phyloP scores from a whole-genome alignment of 2,329 filamentous ascomycete genomes.

The Alternaria postmessia region DNA sequence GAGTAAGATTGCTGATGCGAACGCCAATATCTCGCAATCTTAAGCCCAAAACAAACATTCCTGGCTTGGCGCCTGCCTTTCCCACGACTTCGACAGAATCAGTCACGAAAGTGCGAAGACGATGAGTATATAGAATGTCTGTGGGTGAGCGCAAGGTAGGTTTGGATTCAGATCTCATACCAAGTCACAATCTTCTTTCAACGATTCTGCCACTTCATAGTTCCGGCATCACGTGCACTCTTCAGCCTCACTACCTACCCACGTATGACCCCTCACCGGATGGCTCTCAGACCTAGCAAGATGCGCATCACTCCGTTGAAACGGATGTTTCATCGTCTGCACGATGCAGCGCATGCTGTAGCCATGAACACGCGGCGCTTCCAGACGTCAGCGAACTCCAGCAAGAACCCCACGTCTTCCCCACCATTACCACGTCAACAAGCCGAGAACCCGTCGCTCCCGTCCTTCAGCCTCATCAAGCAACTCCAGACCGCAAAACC shows the following conservation, averaged over 20 bases:
- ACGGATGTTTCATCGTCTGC: neutral
- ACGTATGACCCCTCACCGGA: neutral
- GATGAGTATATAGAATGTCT: constrained; percentile 10
- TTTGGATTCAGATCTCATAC: neutral
- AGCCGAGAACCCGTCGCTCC: constrained; percentile 8
- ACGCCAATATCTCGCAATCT: constrained; percentile 31
- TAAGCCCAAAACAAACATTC: constrained; percentile 29
- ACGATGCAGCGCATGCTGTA: neutral
- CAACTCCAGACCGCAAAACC: constrained; percentile 24
- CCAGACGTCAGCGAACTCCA: neutral
- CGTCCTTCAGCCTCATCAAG: constrained; percentile 27
- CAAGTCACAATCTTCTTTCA: neutral
- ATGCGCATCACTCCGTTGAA: neutral
- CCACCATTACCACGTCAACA: neutral
- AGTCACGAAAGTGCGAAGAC: constrained; percentile 19
- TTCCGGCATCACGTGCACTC: neutral
- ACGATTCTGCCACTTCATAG: too few relatives aligned
- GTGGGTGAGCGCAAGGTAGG: neutral
- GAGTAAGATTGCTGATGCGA: constrained; percentile 31
- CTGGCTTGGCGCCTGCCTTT: constrained; percentile 27
- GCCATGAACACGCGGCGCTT: neutral
- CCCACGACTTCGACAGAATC: constrained; percentile 1
- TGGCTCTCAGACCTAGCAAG: neutral
- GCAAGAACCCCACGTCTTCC: neutral
- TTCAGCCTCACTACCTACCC: neutral